Percentiles rank a stretch among this genome's conserved stretches.
phyloP scores from a whole-genome alignment of 2,329 filamentous ascomycete genomes.

The Aschersonia sp. region DNA sequence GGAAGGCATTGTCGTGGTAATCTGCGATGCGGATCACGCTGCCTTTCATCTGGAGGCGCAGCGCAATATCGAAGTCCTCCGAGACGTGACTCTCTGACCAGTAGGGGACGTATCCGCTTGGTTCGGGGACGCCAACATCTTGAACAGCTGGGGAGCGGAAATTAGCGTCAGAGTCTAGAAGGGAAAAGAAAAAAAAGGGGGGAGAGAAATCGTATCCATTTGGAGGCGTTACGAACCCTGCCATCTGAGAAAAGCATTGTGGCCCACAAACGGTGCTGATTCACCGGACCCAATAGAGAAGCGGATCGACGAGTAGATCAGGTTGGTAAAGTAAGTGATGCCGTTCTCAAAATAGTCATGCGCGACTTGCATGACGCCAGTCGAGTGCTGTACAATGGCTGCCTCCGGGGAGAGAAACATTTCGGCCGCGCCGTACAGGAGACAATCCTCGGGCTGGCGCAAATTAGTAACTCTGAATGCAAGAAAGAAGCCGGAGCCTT shows the following conservation, averaged over 20 bases:
- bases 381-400: slow-evolving; percentile 57
- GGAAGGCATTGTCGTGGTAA: slow-evolving; percentile 56
- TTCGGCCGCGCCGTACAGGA: slow-evolving; percentile 55
- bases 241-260: slow-evolving; percentile 66
- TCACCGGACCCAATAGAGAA: slow-evolving; percentile 60
- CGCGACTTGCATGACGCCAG: slow-evolving; percentile 65
- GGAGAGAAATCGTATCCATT: not conserved
- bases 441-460: slow-evolving; percentile 40
- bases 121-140: slow-evolving; percentile 12
- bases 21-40: slow-evolving; percentile 55
- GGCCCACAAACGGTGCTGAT: slow-evolving; percentile 61
- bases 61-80: slow-evolving; percentile 64
- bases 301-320: slow-evolving; percentile 60
- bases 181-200: not conserved
- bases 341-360: slow-evolving; percentile 58
- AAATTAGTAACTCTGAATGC: not conserved
- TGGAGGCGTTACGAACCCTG: slow-evolving; percentile 6
- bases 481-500: too few relatives aligned
- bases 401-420: slow-evolving; percentile 58
- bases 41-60: slow-evolving; percentile 55
- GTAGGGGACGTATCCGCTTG: slow-evolving; percentile 45
- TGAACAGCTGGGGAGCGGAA: slow-evolving; percentile 14
- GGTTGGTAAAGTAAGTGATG: slow-evolving; percentile 67
- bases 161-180: not conserved
- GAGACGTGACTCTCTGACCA: slow-evolving; percentile 68